A percentile compares a stretch with the other conserved stretches of the same genome.
These are phyloP conservation scores for Adansonia madagascariensis DNA, from an alignment of 441 rosid genomes.

Conservation along the genomic window DNA sequence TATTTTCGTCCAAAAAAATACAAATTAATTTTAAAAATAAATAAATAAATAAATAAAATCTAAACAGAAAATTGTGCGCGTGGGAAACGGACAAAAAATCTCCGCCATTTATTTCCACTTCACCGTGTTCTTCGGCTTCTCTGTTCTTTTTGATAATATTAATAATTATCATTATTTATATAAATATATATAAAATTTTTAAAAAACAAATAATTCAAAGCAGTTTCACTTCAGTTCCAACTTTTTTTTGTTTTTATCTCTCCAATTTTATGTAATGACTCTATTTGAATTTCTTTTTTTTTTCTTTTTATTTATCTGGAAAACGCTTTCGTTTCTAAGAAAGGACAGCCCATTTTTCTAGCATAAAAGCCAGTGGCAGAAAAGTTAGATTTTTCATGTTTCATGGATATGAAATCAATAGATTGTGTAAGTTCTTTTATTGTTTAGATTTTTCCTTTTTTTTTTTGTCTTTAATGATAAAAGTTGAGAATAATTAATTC, in stretches of 20 bases:
- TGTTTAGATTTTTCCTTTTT: not conserved
- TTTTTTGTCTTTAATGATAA: not conserved
- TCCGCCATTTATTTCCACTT: not conserved
- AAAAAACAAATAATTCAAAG: not conserved
- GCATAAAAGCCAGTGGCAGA: not conserved
- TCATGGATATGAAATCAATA: not conserved
- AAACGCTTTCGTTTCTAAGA: not conserved
- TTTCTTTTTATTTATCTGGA: not conserved
- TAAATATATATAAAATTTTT: not conserved
- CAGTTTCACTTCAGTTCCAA: not conserved
- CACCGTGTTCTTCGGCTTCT: not conserved
- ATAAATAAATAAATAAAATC: not conserved
- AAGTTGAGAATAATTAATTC: not conserved
- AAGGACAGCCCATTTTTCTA: not conserved
- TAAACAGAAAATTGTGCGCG: not conserved
- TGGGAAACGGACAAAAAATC: not conserved
- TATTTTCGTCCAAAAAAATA: too few species aligned
- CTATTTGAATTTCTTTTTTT: not conserved
- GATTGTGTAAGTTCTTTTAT: constrained; percentile 6
- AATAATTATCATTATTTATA: not conserved
- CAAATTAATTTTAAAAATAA: too few species aligned
- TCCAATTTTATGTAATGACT: not conserved
- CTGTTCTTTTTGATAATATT: not conserved
- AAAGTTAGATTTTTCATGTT: not conserved
- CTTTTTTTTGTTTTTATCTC: not conserved